Conservation (phyloP, 805 yeast species). For the Kodamaea fukazawae region DNA sequence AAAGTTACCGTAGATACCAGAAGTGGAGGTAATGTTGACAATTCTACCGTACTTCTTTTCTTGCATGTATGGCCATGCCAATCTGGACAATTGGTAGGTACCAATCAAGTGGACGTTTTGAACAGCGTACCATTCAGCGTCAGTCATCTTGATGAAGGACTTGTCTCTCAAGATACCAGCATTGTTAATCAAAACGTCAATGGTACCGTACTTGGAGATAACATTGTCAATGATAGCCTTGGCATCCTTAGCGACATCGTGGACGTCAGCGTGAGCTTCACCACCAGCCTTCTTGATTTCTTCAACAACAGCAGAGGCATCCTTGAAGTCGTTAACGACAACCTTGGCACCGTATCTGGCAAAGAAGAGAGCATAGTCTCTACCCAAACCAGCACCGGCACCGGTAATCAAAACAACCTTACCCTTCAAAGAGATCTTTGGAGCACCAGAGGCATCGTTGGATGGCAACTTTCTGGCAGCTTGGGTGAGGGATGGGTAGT, state of each 20-base stretch:
- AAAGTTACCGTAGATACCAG: conserved; percentile 96
- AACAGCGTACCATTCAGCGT: conserved; percentile 79
- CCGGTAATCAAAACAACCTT: conserved; percentile 93
- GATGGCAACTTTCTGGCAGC: conserved; percentile 50
- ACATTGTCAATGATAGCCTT: conserved; percentile 76
- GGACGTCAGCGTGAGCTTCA: conserved; percentile 76
- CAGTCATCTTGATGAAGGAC: conserved; percentile 81
- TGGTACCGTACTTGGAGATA: conserved; percentile 69
- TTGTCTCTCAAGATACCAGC: conserved; percentile 94
- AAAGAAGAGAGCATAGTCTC: conserved; percentile 78
- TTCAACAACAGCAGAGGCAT: conserved; percentile 69
- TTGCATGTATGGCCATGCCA: conserved; percentile 88
- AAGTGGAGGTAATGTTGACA: conserved; percentile 88
- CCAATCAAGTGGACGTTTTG: conserved; percentile 80
- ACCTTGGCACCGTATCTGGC: conserved; percentile 94
- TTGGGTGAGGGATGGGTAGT: conserved; percentile 61
- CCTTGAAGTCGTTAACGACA: conserved; percentile 84
- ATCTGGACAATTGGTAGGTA: conserved; percentile 74
- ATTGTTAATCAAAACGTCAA: conserved; percentile 84
- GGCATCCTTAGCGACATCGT: conserved; percentile 77
- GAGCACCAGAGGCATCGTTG: conserved; percentile 44
- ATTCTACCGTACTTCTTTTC: conserved; percentile 79
- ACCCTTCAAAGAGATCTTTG: conserved; percentile 59
- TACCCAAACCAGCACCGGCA: conserved; percentile 92
- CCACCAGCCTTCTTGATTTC: conserved; percentile 75